Conservation (phyloP, 2,329 filamentous ascomycete species). For the Trichoderma harzianum region DNA sequence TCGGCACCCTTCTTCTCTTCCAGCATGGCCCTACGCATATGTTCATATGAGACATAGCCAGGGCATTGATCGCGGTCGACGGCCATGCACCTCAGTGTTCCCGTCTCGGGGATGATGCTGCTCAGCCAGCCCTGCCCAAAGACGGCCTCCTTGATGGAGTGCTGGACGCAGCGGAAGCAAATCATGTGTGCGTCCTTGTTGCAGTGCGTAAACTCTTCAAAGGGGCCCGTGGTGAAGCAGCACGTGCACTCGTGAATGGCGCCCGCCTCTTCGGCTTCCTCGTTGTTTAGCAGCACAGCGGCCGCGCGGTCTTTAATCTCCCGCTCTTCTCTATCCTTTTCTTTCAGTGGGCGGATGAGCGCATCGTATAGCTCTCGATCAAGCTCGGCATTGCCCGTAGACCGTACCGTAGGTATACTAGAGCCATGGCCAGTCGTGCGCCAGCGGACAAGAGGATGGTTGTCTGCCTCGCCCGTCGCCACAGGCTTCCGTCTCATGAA, state of each 20-base stretch:
- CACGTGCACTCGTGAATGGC: conserved; percentile 70
- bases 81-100: conserved; percentile 80
- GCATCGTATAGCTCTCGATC: conserved; percentile 58
- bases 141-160: conserved; percentile 78
- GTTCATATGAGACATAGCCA: conserved; percentile 66
- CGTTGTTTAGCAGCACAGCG: conserved; percentile 52
- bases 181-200: conserved; percentile 66
- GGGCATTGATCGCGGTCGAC: conserved; percentile 66
- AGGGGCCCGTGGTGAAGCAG: conserved; percentile 68
- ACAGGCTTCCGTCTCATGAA: conserved; percentile 62
- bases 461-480: conserved; percentile 51
- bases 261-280: conserved; percentile 56
- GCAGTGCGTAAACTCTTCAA: conserved; percentile 74
- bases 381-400: conserved; percentile 63
- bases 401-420: conserved; percentile 58
- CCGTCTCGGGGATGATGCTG: conserved; percentile 68
- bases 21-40: conserved; percentile 70
- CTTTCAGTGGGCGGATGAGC: conserved; percentile 54
- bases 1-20: conserved; percentile 68
- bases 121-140: conserved; percentile 91
- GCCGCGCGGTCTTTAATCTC: conserved; percentile 51
- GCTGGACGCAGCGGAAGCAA: conserved; percentile 78
- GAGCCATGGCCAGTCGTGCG: conserved; percentile 53
- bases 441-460: conserved; percentile 63
- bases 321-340: conserved; percentile 40